Conservation (phyloP, 2,329 filamentous ascomycete genomes). For the Nectriaceae sp. region DNA sequence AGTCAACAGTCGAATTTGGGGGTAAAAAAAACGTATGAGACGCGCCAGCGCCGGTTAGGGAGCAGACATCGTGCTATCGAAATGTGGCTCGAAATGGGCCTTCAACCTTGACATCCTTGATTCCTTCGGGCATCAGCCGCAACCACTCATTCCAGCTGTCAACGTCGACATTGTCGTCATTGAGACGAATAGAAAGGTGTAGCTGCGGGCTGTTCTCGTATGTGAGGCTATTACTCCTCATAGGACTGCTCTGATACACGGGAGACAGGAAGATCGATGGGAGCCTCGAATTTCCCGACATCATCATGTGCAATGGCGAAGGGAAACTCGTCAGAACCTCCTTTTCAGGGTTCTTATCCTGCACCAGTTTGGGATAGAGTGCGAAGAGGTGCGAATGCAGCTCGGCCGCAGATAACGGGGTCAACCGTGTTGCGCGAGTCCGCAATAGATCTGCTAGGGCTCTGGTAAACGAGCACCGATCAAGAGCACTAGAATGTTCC, state of each 20-base stretch:
- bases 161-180: slow-evolving; percentile 52
- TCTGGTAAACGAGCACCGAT: slow-evolving; percentile 54
- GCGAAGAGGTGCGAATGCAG: slow-evolving; percentile 56
- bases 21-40: background rate
- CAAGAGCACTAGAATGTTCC: slow-evolving; percentile 49
- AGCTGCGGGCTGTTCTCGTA: slow-evolving; percentile 50
- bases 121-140: slow-evolving; percentile 57
- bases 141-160: slow-evolving; percentile 61
- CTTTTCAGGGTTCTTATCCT: slow-evolving; percentile 50
- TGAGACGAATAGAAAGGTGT: slow-evolving; percentile 51
- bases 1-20: background rate
- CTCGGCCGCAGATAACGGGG: slow-evolving; percentile 52
- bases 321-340: slow-evolving; percentile 52
- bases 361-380: slow-evolving; percentile 52
- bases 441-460: slow-evolving; percentile 52
- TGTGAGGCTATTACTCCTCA: slow-evolving; percentile 38
- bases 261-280: slow-evolving; percentile 59
- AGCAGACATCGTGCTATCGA: slow-evolving; percentile 14
- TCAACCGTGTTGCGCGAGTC: slow-evolving; percentile 46
- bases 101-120: slow-evolving; percentile 57
- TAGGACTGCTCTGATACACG: slow-evolving; percentile 43
- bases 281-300: slow-evolving; percentile 53
- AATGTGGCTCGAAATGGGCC: slow-evolving; percentile 43
- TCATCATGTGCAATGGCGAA: slow-evolving; percentile 57
- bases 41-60: background rate